Base-by-base conservation (phyloP, 2,329 filamentous ascomycete species). In the Fusarium poae region DNA sequence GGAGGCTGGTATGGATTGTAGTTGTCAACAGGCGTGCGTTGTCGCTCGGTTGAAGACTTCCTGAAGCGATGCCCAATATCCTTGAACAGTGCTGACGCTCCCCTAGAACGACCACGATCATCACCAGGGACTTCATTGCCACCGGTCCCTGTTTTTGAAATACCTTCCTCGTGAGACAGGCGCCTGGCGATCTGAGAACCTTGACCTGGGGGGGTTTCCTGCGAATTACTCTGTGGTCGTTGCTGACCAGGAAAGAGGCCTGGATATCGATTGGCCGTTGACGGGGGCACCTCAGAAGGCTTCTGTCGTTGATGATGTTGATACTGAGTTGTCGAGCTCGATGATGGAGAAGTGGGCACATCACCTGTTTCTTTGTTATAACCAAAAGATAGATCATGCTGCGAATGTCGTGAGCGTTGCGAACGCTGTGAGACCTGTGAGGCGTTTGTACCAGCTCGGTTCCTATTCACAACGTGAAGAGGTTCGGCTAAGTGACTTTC, bases 401-500 rank as follows among this genome's bases (percentile, higher is more conserved):
- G 79, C 4, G 76, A 74, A 46, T 65, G 42, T 39, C 61, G 57
- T 40, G 59, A 62, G 27, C 44, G 53, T 27, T 61, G 57, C 10
- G 57, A 60, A 15, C 45, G 45, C 39, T 77, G 79, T 4, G 75
- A 74, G 53, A 67, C 10, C n/a, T 61, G 57, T 9, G 60, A 62
- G 25, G 57, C 64, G 20, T 70, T 71, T 3, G 77, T 77, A 20
- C 74, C 77, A 23, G 78, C 71, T 21, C 79, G 77, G 49, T 79
- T 78, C 52, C 76, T 77, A 12, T 74, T 70, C 4, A 78, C 72
- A 7, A 66, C 44, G 46, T 79, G 76, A 21, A 87, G 78, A 23
- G 86, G 86, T 63, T 85, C 81, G 1, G 81, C 76, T 18, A 88
- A 77, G 56, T 85, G 80, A 18, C 86, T 88, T 72, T 87, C 85